Evolutionary conservation across 371 early-diverging fungal species (phyloP).

Genomic region (Rozella allomycis): DNA sequence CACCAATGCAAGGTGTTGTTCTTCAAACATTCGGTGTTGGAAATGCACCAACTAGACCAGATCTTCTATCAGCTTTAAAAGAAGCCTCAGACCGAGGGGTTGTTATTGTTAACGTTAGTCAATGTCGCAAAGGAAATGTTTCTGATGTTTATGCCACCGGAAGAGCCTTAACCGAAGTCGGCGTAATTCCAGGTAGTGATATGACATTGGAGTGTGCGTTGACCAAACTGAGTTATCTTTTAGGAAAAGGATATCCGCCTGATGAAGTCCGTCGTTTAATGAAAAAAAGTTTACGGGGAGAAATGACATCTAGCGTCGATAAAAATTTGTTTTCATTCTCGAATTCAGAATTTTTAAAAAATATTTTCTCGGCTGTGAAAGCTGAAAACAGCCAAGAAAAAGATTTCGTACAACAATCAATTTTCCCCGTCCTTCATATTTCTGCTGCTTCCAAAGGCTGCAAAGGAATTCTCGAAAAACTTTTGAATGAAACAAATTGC

Average conservation of each 20-base stretch:
- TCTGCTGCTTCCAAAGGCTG: neutral
- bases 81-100: conserved; percentile 80
- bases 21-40: conserved; percentile 91
- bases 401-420: neutral
- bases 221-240: conserved; percentile 75
- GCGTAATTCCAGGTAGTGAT: conserved; percentile 67
- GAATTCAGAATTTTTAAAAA: neutral
- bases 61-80: conserved; percentile 49
- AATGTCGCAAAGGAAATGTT: conserved; percentile 60
- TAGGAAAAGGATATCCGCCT: conserved; percentile 40
- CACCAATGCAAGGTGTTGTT: conserved; percentile 73
- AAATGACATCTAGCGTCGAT: conserved; percentile 48
- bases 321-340: conserved; percentile 5
- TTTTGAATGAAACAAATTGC: neutral
- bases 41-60: conserved; percentile 72
- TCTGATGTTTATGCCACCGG: conserved; percentile 78
- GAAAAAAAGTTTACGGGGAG: conserved; percentile 69
- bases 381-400: neutral
- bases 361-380: neutral
- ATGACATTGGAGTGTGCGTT: conserved; percentile 42
- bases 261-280: conserved; percentile 52
- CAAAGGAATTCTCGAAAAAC: neutral
- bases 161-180: conserved; percentile 48
- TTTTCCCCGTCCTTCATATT: neutral
- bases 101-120: conserved; percentile 56